Base-by-base conservation (phyloP, 768 basidiomycete genomes). In the Tricholoma furcatifolium region DNA sequence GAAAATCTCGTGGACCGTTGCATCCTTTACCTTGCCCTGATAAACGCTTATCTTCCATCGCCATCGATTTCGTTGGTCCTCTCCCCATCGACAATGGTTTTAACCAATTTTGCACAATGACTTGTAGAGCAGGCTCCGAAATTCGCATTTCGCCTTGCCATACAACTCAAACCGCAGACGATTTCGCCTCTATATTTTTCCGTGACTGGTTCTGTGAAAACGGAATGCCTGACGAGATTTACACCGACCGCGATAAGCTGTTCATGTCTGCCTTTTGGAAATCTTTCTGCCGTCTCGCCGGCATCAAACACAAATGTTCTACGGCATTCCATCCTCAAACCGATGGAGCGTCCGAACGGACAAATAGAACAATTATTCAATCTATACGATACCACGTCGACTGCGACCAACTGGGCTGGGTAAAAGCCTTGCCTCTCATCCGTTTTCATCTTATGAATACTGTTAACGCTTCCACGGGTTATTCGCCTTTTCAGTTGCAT, bases 261-360 rank as follows among this genome's bases (percentile, higher is more conserved):
- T 75, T 67, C 58, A 60, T 60, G 20, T 70, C 61, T 0, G 6
- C 18, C 6, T 71, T 73, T 54, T 75, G 64, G 74, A 60, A 44
- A 35, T 31, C 41, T 4, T 51, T 67, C 8, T 62, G 7, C 60
- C 66, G 23, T n/a, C n/a, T n/a, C n/a, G n/a, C n/a, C n/a, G n/a
- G n/a, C n/a, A n/a, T n/a, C n/a, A n/a, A n/a, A n/a, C 38, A 67
- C 0, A 60, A 62, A n/a, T 60, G 73, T 56, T 72, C 71, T 0
- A 65, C 69, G 0, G 51, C 70, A 0, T 74, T 60, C 36, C 72
- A 74, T 23, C 72, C 71, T 0, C 59, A 75, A 41, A 72, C 67
- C n/a, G n/a, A n/a, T n/a, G n/a, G n/a, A n/a, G n/a, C n/a, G n/a
- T n/a, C n/a, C n/a, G n/a, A n/a, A n/a, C 0, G 69, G 74, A 47